phyloP scores from a whole-genome alignment of 805 yeast species.

The Candida nemodendra region DNA sequence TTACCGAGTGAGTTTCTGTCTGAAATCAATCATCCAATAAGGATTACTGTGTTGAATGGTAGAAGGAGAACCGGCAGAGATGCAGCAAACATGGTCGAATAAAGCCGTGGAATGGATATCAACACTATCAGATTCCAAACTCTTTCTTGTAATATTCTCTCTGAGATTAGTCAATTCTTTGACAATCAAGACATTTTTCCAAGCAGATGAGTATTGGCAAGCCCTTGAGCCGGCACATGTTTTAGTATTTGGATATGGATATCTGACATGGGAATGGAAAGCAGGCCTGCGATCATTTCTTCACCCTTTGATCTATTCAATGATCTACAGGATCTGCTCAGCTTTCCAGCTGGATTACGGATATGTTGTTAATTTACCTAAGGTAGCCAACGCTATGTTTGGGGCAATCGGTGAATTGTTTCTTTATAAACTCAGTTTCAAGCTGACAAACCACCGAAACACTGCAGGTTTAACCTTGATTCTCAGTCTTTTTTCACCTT shows the following conservation, averaged over 20 bases:
- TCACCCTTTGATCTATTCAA: constrained; percentile 72
- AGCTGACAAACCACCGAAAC: constrained; percentile 26
- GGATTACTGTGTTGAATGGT: no score
- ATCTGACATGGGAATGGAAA: constrained; percentile 93
- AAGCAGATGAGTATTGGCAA: constrained; percentile 96
- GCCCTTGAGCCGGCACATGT: constrained; percentile 87
- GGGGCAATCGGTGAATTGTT: constrained; percentile 73
- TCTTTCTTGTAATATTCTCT: constrained; percentile 28
- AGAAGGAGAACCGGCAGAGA: no score
- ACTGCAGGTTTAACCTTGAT: constrained; percentile 44
- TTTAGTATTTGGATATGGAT: constrained; percentile 74
- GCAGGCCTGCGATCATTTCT: constrained; percentile 70
- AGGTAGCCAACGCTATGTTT: constrained; percentile 62
- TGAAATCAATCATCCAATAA: no score
- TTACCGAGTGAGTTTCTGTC: no score
- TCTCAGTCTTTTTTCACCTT: constrained; percentile 61
- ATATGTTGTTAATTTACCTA: constrained; percentile 55
- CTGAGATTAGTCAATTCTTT: constrained; percentile 64
- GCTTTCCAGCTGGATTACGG: constrained; percentile 34
- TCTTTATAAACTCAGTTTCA: constrained; percentile 43
- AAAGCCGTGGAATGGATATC: no score
- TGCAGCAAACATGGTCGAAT: no score
- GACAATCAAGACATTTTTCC: constrained; percentile 73
- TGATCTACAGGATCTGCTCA: constrained; percentile 38
- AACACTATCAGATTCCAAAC: background rate